Base-by-base conservation (phyloP, 768 basidiomycete species). In the Tricholoma furcatifolium region DNA sequence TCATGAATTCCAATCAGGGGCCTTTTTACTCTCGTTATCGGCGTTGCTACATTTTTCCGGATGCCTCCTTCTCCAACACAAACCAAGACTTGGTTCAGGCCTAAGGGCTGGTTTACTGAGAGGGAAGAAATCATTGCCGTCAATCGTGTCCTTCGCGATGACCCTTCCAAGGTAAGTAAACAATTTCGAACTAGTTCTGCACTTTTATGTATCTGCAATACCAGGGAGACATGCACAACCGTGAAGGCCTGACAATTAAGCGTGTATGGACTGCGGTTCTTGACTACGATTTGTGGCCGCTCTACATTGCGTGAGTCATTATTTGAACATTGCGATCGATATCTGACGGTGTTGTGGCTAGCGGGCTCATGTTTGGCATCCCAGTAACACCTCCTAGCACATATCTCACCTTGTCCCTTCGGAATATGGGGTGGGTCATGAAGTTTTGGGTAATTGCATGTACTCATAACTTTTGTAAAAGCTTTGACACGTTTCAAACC, bases 141-240 rank as follows among this genome's bases (percentile, higher is more conserved):
- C 2, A 75, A 78, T 24, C 74, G 82, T 11, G 71, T 87, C n/a
- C 67, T 86, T 18, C 73, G 84, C 6, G 84, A 85, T 62, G 83
- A 85, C 61, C 83, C 84, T 3, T 74, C 76, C 7, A 85, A 84
- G 68, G 79, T 74, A 17, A 2, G 58, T 56, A 2, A 17, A 31
- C 12, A 14, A 12, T 34, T n/a, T 2, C n/a, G 1, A 31, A 8
- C 12, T 24, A 0, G n/a, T 18, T 14, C 7, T 14, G 14, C 23
- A 23, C n/a, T 43, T 17, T 31, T 39, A 15, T 42, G 18, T 6
- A 21, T 21, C n/a, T 18, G 17, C 8, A 21, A 18, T 35, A 17
- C 18, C 39, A 81, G 77, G 79, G 79, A 1, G 82, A 84, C 52
- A 85, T 87, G 86, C 84, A 85, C 66, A 87, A 87, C 55, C 79